These are phyloP conservation scores for Phaeodactylum tricornutum DNA, from an alignment of 108 stramenopile species.

Conservation along the genomic window DNA sequence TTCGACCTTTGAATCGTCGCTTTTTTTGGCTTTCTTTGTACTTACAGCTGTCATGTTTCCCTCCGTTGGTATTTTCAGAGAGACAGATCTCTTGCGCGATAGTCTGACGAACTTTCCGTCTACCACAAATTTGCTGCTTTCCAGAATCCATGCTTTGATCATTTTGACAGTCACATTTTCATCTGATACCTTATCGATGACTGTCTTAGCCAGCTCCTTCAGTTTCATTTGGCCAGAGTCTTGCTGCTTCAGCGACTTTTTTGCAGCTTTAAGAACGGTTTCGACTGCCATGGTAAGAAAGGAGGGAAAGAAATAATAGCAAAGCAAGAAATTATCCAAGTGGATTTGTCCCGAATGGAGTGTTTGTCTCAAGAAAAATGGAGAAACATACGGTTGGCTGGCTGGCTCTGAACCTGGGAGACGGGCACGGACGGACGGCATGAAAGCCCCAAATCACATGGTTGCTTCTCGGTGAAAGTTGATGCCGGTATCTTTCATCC, in stretches of 20 bases:
- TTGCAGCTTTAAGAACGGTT: slow-evolving; percentile 52
- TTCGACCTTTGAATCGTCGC: slow-evolving; percentile 10
- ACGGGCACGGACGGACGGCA: too few relatives aligned
- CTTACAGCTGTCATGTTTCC: slow-evolving; percentile 14
- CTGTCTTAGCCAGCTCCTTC: slow-evolving; percentile 48
- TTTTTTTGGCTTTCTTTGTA: neutral
- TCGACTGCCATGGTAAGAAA: too few relatives aligned
- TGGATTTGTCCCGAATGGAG: too few relatives aligned
- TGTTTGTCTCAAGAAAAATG: too few relatives aligned
- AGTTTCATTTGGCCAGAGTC: slow-evolving; percentile 60
- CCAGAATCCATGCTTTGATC: slow-evolving; percentile 42
- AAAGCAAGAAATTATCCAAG: too few relatives aligned
- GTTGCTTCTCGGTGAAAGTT: too few relatives aligned
- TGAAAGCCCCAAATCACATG: too few relatives aligned
- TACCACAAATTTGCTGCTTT: slow-evolving; percentile 47
- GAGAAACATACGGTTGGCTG: too few relatives aligned
- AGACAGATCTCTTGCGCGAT: slow-evolving; percentile 3
- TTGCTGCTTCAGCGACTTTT: slow-evolving; percentile 59
- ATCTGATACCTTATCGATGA: slow-evolving; percentile 39
- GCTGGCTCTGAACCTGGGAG: too few relatives aligned
- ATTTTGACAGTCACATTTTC: slow-evolving; percentile 21
- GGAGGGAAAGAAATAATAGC: too few relatives aligned
- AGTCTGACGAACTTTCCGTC: slow-evolving; percentile 53
- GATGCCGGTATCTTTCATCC: too few relatives aligned
- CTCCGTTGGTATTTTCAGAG: slow-evolving; percentile 23